A percentile compares a stretch with the other conserved stretches of the same genome.
phyloP scores from a whole-genome alignment of 2,329 filamentous ascomycete genomes.

The Aspergillus awamori region DNA sequence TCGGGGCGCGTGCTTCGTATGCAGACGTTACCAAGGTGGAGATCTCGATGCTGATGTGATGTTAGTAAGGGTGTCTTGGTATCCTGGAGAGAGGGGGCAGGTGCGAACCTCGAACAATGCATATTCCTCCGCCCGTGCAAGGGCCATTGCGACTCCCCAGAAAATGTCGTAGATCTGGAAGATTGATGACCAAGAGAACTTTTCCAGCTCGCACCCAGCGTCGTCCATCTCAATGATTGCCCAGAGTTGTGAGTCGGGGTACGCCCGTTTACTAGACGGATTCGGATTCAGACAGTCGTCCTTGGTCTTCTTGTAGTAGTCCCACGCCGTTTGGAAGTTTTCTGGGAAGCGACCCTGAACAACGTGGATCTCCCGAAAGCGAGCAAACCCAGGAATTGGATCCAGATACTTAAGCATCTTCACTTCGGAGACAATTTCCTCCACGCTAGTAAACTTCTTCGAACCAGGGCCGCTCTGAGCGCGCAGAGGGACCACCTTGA shows the following conservation, averaged over 20 bases:
- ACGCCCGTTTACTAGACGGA: conserved; percentile 56
- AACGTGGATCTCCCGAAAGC: conserved; percentile 62
- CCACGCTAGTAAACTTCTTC: conserved; percentile 48
- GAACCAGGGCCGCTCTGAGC: conserved; percentile 45
- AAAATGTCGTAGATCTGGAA: conserved; percentile 65
- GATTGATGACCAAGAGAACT: conserved; percentile 44
- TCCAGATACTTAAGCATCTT: conserved; percentile 61
- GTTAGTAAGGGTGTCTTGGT: conserved; percentile 15
- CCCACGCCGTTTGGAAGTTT: conserved; percentile 53
- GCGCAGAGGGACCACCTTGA: conserved; percentile 54
- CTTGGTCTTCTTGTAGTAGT: conserved; percentile 43
- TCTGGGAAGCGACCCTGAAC: conserved; percentile 59
- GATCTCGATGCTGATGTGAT: conserved; percentile 57
- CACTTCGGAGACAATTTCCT: conserved; percentile 54
- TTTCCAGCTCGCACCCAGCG: conserved; percentile 61
- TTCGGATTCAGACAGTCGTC: conserved; percentile 59
- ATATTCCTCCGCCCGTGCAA: conserved; percentile 63
- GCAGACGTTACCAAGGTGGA: conserved; percentile 70
- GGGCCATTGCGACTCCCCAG: conserved; percentile 65
- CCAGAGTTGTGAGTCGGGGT: conserved; percentile 62
- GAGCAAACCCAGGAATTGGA: conserved; percentile 63
- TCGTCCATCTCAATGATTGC: conserved; percentile 68
- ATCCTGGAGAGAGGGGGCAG: no score
- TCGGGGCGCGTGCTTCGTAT: conserved; percentile 46
- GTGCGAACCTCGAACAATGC: conserved; percentile 58